Percentiles rank a stretch among this genome's conserved stretches.
These are phyloP conservation scores for Trichoderma pleuroti DNA, from an alignment of 2,329 filamentous ascomycete species.

Conservation along the genomic window DNA sequence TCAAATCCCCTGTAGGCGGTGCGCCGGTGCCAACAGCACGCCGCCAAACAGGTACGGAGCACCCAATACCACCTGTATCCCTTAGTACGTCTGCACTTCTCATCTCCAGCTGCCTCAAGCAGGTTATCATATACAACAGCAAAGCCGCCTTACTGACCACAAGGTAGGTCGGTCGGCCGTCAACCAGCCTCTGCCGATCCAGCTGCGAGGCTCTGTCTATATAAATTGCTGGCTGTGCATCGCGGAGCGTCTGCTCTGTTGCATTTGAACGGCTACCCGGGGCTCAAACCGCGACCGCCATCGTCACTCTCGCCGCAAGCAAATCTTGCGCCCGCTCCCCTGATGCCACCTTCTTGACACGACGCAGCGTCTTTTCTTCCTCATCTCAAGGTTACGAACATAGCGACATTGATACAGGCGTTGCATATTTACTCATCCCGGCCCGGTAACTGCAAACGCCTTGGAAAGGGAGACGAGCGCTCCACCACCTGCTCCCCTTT, in stretches of 20 bases:
- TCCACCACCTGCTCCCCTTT: conserved; percentile 8
- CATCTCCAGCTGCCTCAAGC: conserved; percentile 1
- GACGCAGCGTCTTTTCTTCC: not conserved
- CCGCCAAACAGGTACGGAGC: conserved; percentile 10
- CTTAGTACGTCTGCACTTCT: conserved; percentile 10
- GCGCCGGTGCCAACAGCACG: conserved; percentile 11
- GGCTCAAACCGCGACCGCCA: conserved; percentile 15
- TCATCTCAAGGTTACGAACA: not conserved
- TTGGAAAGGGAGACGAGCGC: conserved; percentile 8
- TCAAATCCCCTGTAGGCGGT: conserved; percentile 10
- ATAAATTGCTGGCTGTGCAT: conserved; percentile 1
- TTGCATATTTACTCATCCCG: not conserved
- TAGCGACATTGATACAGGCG: conserved; percentile 1
- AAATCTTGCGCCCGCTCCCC: conserved; percentile 17
- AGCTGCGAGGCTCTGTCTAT: not conserved
- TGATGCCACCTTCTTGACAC: conserved; percentile 18
- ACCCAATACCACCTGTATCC: conserved; percentile 6
- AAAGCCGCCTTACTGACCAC: conserved; percentile 1
- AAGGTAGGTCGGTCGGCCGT: conserved; percentile 1
- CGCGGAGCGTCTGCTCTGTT: not conserved
- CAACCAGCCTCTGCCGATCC: conserved; percentile 4
- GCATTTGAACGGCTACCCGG: not conserved
- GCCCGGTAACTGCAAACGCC: not conserved
- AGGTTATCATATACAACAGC: conserved; percentile 3
- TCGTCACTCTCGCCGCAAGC: conserved; percentile 4